phyloP scores from a whole-genome alignment of 495 filamentous ascomycete genomes.

The Neurospora terricola region DNA sequence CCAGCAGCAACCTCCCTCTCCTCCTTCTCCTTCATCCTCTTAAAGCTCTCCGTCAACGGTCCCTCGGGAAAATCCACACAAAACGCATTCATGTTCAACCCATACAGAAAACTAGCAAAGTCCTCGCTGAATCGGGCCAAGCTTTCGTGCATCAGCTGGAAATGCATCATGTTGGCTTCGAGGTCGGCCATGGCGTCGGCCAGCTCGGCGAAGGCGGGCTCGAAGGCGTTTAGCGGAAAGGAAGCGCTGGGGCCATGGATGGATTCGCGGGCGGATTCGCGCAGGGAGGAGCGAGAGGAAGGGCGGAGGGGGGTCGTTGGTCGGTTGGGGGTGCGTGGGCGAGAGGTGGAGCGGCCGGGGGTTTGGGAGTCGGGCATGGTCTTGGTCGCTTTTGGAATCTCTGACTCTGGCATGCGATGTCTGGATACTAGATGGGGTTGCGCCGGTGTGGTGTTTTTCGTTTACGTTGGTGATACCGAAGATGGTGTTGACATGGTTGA shows the following conservation, averaged over 20 bases:
- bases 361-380: neutral
- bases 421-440: neutral
- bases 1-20: slow-evolving; percentile 21
- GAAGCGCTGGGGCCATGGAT: slow-evolving; percentile 47
- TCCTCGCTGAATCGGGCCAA: slow-evolving; percentile 89
- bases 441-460: neutral
- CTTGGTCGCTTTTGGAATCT: neutral
- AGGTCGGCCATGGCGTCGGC: slow-evolving; percentile 91
- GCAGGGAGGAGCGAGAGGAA: slow-evolving; percentile 78
- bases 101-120: slow-evolving; percentile 91
- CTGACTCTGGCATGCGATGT: neutral
- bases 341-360: slow-evolving; percentile 37
- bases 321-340: slow-evolving; percentile 47
- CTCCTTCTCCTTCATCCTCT: slow-evolving; percentile 46
- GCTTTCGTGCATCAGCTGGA: slow-evolving; percentile 96
- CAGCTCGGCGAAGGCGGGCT: slow-evolving; percentile 85
- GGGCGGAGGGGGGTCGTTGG: slow-evolving; percentile 91
- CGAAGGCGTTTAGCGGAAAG: slow-evolving; percentile 71
- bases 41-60: slow-evolving; percentile 57
- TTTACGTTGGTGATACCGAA: neutral
- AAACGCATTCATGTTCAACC: slow-evolving; percentile 97
- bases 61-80: slow-evolving; percentile 94
- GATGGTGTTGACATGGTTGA: neutral
- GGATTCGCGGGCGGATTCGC: slow-evolving; percentile 46
- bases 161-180: slow-evolving; percentile 93